Percentiles rank a stretch among this genome's conserved stretches.
Conservation (phyloP, 2,329 filamentous ascomycete species). For the Botrytis squamosa region DNA sequence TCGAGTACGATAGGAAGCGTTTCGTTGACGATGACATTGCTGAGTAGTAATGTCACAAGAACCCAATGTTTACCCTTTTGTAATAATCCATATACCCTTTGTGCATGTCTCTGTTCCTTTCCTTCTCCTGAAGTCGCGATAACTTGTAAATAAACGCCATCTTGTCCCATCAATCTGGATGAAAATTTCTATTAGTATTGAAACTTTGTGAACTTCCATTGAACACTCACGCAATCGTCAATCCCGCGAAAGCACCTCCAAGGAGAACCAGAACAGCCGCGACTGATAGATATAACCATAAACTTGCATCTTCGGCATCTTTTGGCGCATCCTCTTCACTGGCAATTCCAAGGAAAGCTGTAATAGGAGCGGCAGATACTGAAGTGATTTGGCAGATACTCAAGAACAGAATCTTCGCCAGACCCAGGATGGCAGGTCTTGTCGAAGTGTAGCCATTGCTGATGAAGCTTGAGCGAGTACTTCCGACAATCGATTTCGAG, state of each 20-base stretch:
- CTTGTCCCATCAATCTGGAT: constrained; percentile 54
- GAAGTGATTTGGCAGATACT: constrained; percentile 45
- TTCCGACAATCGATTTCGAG: constrained; percentile 28
- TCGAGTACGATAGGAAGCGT: constrained; percentile 94
- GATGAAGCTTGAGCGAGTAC: constrained; percentile 22
- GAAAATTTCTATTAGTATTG: constrained; percentile 21
- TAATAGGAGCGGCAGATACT: constrained; percentile 39
- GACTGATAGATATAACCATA: constrained; percentile 79
- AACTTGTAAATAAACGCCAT: constrained; percentile 96
- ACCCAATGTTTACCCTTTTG: constrained; percentile 97
- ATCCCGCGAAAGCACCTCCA: constrained; percentile 88
- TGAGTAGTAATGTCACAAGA: constrained; percentile 85
- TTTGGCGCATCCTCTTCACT: constrained; percentile 48
- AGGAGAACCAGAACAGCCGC: constrained; percentile 80
- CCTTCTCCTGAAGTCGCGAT: constrained; percentile 82
- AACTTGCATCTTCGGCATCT: constrained; percentile 57
- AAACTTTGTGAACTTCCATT: background rate
- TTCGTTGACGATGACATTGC: constrained; percentile 98
- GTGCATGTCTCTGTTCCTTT: constrained; percentile 82
- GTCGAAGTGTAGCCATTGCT: constrained; percentile 43
- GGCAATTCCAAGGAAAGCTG: constrained; percentile 45
- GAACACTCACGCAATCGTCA: constrained; percentile 77
- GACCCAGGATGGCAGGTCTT: constrained; percentile 51
- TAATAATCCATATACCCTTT: constrained; percentile 74
- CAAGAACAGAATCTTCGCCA: constrained; percentile 52